A percentile compares a stretch with the other conserved stretches of the same genome.
These are phyloP conservation scores for Boletus rex-veris DNA, from an alignment of 768 basidiomycete species.

Conservation along the genomic window DNA sequence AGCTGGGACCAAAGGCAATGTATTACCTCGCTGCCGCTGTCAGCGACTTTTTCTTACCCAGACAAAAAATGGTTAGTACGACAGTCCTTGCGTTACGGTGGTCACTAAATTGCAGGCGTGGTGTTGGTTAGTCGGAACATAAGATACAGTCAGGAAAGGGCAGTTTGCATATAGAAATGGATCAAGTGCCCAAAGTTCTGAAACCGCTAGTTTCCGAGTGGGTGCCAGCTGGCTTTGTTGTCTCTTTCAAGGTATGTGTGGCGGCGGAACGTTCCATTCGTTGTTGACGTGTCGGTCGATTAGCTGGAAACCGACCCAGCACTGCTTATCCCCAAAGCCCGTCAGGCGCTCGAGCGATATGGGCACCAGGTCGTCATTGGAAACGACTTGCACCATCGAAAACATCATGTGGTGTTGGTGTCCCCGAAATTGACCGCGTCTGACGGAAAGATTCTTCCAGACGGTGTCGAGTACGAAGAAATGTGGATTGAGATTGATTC, in stretches of 20 bases:
- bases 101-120: neutral
- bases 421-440: slow-evolving; percentile 41
- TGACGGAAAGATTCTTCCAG: slow-evolving; percentile 6
- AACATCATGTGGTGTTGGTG: slow-evolving; percentile 90
- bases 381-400: slow-evolving; percentile 89
- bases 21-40: slow-evolving; percentile 98
- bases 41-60: slow-evolving; percentile 95
- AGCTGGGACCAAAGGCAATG: slow-evolving; percentile 69
- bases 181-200: slow-evolving; percentile 95
- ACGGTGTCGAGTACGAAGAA: slow-evolving; percentile 44
- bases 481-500: slow-evolving; percentile 63
- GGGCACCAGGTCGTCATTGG: slow-evolving; percentile 98
- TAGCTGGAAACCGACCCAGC: slow-evolving; percentile 90
- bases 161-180: slow-evolving; percentile 93
- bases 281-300: slow-evolving; percentile 2
- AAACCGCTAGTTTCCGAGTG: slow-evolving; percentile 93
- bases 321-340: slow-evolving; percentile 88
- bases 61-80: slow-evolving; percentile 76
- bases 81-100: neutral
- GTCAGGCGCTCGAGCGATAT: slow-evolving; percentile 84
- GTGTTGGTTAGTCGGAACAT: slow-evolving; percentile 73
- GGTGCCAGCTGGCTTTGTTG: slow-evolving; percentile 85
- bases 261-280: neutral
- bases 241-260: slow-evolving; percentile 89
- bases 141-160: slow-evolving; percentile 98